These are phyloP conservation scores for Eremothecium cymbalariae DNA, from an alignment of 1,139 yeast species.

Conservation along the genomic window DNA sequence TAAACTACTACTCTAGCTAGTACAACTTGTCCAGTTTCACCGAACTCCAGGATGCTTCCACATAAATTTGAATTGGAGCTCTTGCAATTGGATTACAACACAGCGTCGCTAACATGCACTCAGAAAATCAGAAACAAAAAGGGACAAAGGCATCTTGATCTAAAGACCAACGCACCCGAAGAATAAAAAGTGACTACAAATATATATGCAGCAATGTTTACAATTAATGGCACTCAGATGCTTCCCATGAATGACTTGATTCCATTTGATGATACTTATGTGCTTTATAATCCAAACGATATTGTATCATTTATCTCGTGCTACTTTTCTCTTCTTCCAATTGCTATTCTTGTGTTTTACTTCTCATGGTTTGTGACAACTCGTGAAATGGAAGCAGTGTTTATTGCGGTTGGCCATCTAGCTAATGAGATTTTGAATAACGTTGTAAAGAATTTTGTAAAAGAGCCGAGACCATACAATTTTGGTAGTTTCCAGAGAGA, in stretches of 20 bases:
- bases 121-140: not conserved
- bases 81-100: too few species aligned
- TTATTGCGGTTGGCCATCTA: slow-evolving; percentile 81
- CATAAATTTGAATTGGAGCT: too few species aligned
- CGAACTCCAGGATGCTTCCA: too few species aligned
- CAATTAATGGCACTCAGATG: slow-evolving; percentile 1
- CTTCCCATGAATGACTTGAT: slow-evolving; percentile 17
- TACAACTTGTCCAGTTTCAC: too few species aligned
- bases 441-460: slow-evolving; percentile 52
- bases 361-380: slow-evolving; percentile 76
- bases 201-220: not conserved
- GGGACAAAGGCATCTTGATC: not conserved
- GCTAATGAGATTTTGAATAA: slow-evolving; percentile 67
- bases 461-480: slow-evolving; percentile 68
- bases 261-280: slow-evolving; percentile 58
- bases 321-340: slow-evolving; percentile 74
- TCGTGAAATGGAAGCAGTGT: slow-evolving; percentile 77
- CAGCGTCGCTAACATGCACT: too few species aligned
- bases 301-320: slow-evolving; percentile 55
- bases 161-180: not conserved
- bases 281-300: slow-evolving; percentile 67
- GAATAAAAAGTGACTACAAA: not conserved
- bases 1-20: too few species aligned
- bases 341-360: slow-evolving; percentile 68
- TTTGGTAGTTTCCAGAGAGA: slow-evolving; percentile 43